Evolutionary conservation across 1,139 yeast genomes (phyloP).

Genomic region (Geotrichum fermentans): DNA sequence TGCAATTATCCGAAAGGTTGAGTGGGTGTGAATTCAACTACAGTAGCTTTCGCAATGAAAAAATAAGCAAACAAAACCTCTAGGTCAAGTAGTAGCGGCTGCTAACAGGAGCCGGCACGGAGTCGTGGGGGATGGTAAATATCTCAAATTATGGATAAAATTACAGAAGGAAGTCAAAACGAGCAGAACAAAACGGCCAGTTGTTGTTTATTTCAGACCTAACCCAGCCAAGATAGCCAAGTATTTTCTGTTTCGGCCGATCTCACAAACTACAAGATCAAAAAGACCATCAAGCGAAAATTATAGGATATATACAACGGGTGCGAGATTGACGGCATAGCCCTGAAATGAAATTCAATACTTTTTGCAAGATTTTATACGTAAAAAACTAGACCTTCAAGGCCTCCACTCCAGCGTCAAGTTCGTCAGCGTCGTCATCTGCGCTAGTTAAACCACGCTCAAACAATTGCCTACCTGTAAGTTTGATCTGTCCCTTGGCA

Average conservation of each 20-base stretch:
- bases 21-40: background rate
- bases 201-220: background rate
- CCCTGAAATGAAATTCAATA: too few species aligned
- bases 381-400: slow-evolving; percentile 9
- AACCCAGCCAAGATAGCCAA: background rate
- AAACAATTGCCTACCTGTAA: slow-evolving; percentile 84
- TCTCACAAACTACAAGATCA: background rate
- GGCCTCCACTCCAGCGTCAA: slow-evolving; percentile 20
- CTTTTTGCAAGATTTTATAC: background rate
- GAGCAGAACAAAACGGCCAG: slow-evolving; percentile 4
- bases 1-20: background rate
- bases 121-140: too few species aligned
- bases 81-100: too few species aligned
- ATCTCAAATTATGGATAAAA: slow-evolving; percentile 3
- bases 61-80: background rate
- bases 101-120: too few species aligned
- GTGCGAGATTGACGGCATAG: background rate
- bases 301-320: background rate
- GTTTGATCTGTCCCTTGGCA: slow-evolving; percentile 55
- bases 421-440: slow-evolving; percentile 47
- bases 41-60: background rate
- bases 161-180: too few species aligned
- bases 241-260: background rate
- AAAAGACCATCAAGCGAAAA: background rate
- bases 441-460: slow-evolving; percentile 79